Base-by-base conservation (phyloP, 129 eudicot genomes). In the Flaveria sonorensis region DNA sequence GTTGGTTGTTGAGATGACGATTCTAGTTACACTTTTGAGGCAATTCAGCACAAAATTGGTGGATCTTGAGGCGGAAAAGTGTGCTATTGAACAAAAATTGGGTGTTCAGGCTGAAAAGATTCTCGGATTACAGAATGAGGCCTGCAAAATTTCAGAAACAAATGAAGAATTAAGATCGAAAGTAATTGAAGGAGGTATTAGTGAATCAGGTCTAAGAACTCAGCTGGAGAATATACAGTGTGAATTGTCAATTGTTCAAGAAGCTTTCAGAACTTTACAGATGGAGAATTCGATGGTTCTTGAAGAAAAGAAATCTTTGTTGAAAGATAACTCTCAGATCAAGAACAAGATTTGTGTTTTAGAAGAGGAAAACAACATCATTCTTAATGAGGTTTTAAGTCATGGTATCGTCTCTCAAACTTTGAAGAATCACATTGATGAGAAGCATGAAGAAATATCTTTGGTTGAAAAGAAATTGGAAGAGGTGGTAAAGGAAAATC, bases 291-390 rank as follows among this genome's bases (percentile, higher is more conserved):
- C 70, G 13, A 62, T 79, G 57, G 82, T 75, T 43, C 68, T 79
- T 46, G 84, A 86, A 83, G 90, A 91, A 72, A 93, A 86, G 8
- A 62, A 40, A 74, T 79, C 80, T 30, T 82, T 93, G 79, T 63
- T 32, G 66, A 60, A 80, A 13, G 82, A 82, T 36, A n/a, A 78
- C 26, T 16, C 59, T 16, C 79, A 39, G 30, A 77, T 65, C 69
- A 85, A 83, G 79, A 83, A 83, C 55, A 89, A 64, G 73, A 82
- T 83, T 45, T 61, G 42, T 74, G 39, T 28, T 47, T 53, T 87
- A 13, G 91, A 85, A 79, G 87, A 65, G 80, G 91, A 90, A 72
- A 88, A 81, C 50, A 67, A 69, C 59, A 21, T 50, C 48, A 6
- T 86, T 9, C 39, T 72, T 30, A 84, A 28, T 71, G 90, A 93